A percentile compares a stretch with the other conserved stretches of the same genome.
These are phyloP conservation scores for Sporormia fimetaria DNA, from an alignment of 495 filamentous ascomycete genomes.

Conservation along the genomic window DNA sequence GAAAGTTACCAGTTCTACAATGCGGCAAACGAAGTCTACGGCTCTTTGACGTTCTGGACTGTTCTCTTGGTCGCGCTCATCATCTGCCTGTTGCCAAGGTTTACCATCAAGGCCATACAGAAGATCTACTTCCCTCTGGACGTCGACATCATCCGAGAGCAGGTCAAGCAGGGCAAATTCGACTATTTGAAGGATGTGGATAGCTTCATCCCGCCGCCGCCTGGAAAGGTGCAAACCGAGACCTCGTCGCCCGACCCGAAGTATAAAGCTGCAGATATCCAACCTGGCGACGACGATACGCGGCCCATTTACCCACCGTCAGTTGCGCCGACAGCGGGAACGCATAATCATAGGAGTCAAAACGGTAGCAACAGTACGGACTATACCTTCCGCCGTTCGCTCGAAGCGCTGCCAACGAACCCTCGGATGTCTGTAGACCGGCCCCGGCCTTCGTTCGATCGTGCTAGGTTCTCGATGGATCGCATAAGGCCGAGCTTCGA, in stretches of 20 bases:
- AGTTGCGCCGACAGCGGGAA: slow-evolving; percentile 59
- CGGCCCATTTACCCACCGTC: slow-evolving; percentile 88
- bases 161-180: slow-evolving; percentile 70
- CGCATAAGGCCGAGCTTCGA: slow-evolving; percentile 69
- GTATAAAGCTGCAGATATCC: slow-evolving; percentile 35
- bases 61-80: slow-evolving; percentile 61
- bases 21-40: slow-evolving; percentile 67
- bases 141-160: slow-evolving; percentile 92
- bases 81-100: slow-evolving; percentile 73
- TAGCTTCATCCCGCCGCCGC: slow-evolving; percentile 31
- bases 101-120: slow-evolving; percentile 72
- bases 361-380: slow-evolving; percentile 91
- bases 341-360: slow-evolving; percentile 72
- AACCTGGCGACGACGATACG: slow-evolving; percentile 64
- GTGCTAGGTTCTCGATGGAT: slow-evolving; percentile 65
- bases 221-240: slow-evolving; percentile 37
- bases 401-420: slow-evolving; percentile 9
- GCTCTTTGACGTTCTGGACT: slow-evolving; percentile 75
- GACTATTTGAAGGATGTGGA: slow-evolving; percentile 50
- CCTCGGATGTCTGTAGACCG: slow-evolving; percentile 32
- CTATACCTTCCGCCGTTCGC: slow-evolving; percentile 45
- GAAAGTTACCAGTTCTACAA: slow-evolving; percentile 63
- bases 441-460: slow-evolving; percentile 62
- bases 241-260: slow-evolving; percentile 55
- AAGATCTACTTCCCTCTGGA: slow-evolving; percentile 90